These are phyloP conservation scores for Piper longum DNA, from an alignment of 164 flowering plant species.

Conservation along the genomic window DNA sequence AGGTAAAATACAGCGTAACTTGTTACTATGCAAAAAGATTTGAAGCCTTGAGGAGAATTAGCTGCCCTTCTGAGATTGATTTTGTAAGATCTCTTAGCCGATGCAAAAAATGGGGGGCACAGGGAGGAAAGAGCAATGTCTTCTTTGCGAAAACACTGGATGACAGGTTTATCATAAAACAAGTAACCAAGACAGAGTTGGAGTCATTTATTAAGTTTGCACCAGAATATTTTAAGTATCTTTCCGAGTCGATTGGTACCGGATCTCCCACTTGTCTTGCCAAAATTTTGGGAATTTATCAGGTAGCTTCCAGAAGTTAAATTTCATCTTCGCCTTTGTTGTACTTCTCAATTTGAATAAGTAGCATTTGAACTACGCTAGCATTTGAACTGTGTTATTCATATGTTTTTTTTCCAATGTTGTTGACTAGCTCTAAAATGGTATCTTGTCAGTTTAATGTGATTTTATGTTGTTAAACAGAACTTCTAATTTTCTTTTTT, in stretches of 20 bases:
- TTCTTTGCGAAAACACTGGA: constrained; percentile 93
- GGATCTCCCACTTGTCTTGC: constrained; percentile 92
- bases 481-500: too few relatives aligned
- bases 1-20: constrained; percentile 76
- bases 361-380: neutral
- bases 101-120: constrained; percentile 98
- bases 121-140: constrained; percentile 97
- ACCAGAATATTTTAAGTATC: constrained; percentile 77
- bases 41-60: constrained; percentile 72
- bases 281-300: constrained; percentile 88
- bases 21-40: constrained; percentile 78
- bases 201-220: constrained; percentile 92
- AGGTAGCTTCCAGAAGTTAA: constrained; percentile 28
- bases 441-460: neutral
- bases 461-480: neutral
- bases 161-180: constrained; percentile 86
- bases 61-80: constrained; percentile 83
- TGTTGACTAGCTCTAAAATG: too few relatives aligned
- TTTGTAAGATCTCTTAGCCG: constrained; percentile 80
- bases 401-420: too few relatives aligned
- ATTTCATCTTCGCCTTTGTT: neutral
- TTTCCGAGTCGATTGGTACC: constrained; percentile 61
- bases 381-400: too few relatives aligned
- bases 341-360: neutral
- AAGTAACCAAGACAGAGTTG: constrained; percentile 89